These are phyloP conservation scores for Hemerocallis citrina DNA, from an alignment of 106 monocot species.

Conservation along the genomic window DNA sequence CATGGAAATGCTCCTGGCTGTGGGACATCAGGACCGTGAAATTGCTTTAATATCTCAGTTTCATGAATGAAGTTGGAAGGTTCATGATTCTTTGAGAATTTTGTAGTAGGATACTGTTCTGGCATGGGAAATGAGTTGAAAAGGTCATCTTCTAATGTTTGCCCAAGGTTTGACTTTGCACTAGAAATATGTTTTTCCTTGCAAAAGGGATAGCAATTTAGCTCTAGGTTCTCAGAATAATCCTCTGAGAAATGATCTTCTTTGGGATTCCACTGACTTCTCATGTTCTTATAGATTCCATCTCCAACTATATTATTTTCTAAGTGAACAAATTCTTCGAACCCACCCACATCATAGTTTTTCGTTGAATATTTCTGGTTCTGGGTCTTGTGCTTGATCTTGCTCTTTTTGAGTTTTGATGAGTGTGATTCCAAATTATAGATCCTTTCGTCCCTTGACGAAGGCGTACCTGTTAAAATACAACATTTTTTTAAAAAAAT, in stretches of 20 bases:
- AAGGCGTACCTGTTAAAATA: neutral
- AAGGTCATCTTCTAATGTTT: slow-evolving; percentile 18
- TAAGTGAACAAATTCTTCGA: slow-evolving; percentile 5
- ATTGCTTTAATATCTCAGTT: slow-evolving; percentile 8
- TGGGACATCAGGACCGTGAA: slow-evolving; percentile 4
- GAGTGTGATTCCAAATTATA: slow-evolving; percentile 1
- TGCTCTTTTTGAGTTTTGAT: slow-evolving; percentile 7
- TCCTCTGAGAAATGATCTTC: slow-evolving; percentile 8
- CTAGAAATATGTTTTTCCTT: slow-evolving; percentile 6
- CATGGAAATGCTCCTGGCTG: slow-evolving; percentile 3
- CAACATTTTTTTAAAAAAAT: neutral
- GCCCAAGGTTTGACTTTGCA: slow-evolving; percentile 3
- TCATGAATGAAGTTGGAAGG: slow-evolving; percentile 8
- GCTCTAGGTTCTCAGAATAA: slow-evolving; percentile 4
- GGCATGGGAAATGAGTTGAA: slow-evolving; percentile 13
- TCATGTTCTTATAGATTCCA: slow-evolving; percentile 1
- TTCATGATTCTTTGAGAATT: slow-evolving; percentile 3
- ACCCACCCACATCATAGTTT: slow-evolving; percentile 5
- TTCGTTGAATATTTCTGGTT: slow-evolving; percentile 6
- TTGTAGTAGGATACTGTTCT: neutral
- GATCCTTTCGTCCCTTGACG: slow-evolving; percentile 20
- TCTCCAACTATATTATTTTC: neutral
- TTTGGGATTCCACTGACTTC: slow-evolving; percentile 8
- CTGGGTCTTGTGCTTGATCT: slow-evolving; percentile 5
- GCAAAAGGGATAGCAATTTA: slow-evolving; percentile 9